Conservation (phyloP, 2,329 filamentous ascomycete species). For the Raffaelea albimanens region DNA sequence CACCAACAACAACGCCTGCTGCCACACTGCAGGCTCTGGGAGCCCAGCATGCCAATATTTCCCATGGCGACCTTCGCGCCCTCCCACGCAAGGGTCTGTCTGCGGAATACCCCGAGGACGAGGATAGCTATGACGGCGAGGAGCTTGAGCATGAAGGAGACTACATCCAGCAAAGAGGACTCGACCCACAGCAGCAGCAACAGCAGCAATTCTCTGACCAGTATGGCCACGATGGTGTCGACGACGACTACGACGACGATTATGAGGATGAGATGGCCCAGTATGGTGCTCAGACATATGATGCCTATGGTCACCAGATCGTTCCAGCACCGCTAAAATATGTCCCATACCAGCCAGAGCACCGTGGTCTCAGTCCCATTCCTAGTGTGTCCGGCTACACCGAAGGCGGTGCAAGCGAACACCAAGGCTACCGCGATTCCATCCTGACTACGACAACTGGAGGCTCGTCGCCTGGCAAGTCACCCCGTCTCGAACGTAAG, state of each 20-base stretch:
- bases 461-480: slow-evolving; percentile 52
- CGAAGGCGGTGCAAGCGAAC: slow-evolving; percentile 51
- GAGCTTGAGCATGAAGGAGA: slow-evolving; percentile 30
- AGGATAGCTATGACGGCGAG: slow-evolving; percentile 33
- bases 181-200: slow-evolving; percentile 8
- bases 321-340: slow-evolving; percentile 56
- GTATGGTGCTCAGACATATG: slow-evolving; percentile 27
- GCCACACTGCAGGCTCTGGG: slow-evolving; percentile 50
- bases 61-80: slow-evolving; percentile 47
- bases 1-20: slow-evolving; percentile 46
- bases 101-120: slow-evolving; percentile 26
- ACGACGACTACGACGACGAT: slow-evolving; percentile 27
- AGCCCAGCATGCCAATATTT: slow-evolving; percentile 57
- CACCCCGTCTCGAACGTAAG: slow-evolving; percentile 33
- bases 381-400: slow-evolving; percentile 86
- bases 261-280: slow-evolving; percentile 9
- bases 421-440: slow-evolving; percentile 47
- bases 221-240: slow-evolving; percentile 31
- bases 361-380: slow-evolving; percentile 73
- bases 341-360: slow-evolving; percentile 58
- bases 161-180: not conserved
- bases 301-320: slow-evolving; percentile 50
- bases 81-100: slow-evolving; percentile 36
- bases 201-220: slow-evolving; percentile 30
- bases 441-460: slow-evolving; percentile 34